Evolutionary conservation across 78 protist species (phyloP).

Genomic region (Emiliania huxleyi): DNA sequence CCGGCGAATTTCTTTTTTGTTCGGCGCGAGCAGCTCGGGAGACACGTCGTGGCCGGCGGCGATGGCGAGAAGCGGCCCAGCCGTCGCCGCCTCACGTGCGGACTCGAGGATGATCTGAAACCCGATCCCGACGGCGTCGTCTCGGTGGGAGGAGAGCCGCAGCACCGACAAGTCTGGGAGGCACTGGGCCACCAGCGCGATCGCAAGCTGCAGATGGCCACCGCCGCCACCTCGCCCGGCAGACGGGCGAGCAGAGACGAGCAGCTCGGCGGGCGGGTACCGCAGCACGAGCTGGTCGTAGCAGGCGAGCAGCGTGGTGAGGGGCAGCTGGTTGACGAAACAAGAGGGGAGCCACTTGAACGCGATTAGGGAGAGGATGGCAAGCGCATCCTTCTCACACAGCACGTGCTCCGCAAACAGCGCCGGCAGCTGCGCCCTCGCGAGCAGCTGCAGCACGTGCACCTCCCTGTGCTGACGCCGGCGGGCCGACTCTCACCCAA

Average conservation of each 20-base stretch:
- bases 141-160: neutral
- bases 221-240: neutral
- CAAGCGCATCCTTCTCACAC: neutral
- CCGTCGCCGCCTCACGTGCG: neutral
- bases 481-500: no score
- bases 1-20: no score
- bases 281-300: neutral
- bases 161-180: neutral
- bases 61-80: neutral
- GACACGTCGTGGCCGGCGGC: neutral
- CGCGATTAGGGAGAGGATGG: neutral
- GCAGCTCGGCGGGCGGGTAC: neutral
- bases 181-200: neutral
- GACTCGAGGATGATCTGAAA: neutral
- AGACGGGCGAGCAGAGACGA: neutral
- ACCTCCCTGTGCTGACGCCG: no score
- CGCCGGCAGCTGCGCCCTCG: neutral
- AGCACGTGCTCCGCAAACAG: neutral
- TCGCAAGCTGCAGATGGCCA: neutral
- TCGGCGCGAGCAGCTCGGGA: no score
- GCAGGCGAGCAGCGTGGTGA: neutral
- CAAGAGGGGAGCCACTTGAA: conserved; percentile 5
- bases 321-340: neutral
- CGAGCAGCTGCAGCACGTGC: neutral
- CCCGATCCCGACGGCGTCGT: neutral